Percentiles rank a stretch among this genome's conserved stretches.
Evolutionary conservation across 345 rosid genomes (phyloP).

Genomic region (Excoecaria agallocha): DNA sequence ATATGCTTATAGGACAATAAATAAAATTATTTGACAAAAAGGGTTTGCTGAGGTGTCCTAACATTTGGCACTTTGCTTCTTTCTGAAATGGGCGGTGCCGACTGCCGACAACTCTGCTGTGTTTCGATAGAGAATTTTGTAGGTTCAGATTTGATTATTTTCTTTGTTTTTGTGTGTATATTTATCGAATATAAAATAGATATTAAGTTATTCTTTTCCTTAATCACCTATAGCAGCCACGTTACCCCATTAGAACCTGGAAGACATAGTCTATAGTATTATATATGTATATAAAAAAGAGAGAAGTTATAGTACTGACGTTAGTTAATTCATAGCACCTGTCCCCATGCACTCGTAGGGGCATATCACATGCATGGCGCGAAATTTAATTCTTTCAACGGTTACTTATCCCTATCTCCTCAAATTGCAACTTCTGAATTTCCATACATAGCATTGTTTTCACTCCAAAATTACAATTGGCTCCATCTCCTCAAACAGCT

Average conservation of each 20-base stretch:
- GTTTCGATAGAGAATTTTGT: not conserved
- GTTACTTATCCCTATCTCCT: not conserved
- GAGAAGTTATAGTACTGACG: not conserved
- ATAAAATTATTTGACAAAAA: not conserved
- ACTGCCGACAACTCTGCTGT: constrained; percentile 2
- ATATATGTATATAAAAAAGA: too few relatives aligned
- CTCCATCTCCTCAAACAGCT: not conserved
- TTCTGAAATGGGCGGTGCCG: constrained; percentile 14
- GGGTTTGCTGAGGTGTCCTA: not conserved
- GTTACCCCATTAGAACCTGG: not conserved
- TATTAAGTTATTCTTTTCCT: not conserved
- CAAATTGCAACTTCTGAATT: not conserved
- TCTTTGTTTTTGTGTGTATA: not conserved
- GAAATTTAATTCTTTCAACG: not conserved
- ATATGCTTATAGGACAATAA: not conserved
- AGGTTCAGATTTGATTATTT: not conserved
- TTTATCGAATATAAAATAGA: not conserved
- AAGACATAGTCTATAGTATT: not conserved
- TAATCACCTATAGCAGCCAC: not conserved
- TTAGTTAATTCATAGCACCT: not conserved
- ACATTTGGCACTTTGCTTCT: not conserved
- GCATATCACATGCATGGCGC: constrained; percentile 32
- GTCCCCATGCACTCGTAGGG: constrained; percentile 10
- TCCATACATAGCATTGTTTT: not conserved
- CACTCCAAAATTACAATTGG: not conserved